Evolutionary conservation across 2,329 filamentous ascomycete species (phyloP), one percentile per base, ranked within the genome.

Genomic region (Apiospora phragmitis): DNA sequence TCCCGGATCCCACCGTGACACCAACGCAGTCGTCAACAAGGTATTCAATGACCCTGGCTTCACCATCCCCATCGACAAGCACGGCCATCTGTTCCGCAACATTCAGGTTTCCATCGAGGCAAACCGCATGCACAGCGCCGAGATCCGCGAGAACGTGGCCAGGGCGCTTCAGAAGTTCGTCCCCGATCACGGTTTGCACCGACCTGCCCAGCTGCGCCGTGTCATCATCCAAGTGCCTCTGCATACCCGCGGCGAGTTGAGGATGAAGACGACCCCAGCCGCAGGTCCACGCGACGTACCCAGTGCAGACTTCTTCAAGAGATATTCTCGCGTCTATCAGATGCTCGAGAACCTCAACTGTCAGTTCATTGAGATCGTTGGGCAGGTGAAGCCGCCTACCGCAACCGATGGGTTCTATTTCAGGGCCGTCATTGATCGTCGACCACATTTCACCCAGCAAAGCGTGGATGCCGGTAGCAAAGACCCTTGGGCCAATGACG

Each of bases 91-190:
- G 26, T 79, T 88, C 45, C 82, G 85, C 2, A 77, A 79, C 65
- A 74, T 87, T 68, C 77, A 77, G 68, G 77, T 88, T 51, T 80
- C 83, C 49, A 80, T 86, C 0, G 83, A 87, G 68, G 73, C 77
- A 9, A 85, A 83, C 71, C 82, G 85, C 6, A 80, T 78, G 3
- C 72, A 71, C 1, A 49, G 38, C 21, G n/a, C 9, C 14, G 59
- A 71, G 14, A 77, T 80, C 71, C 71, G 75, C 66, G 55, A 66
- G 38, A 73, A 69, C 67, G 78, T 86, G 77, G 78, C 78, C 1
- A 69, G 74, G 3, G 83, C 83, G 9, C 78, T 86, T 43, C 70
- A 75, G 38, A 75, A 80, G 67, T 85, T 86, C 73, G 65, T 75
- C 9, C 76, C 76, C 8, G 72, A 72, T 1, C 29, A 69, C 11